These are phyloP conservation scores for Mycothermus thermophilus DNA, from an alignment of 495 filamentous ascomycete genomes.

Conservation along the genomic window DNA sequence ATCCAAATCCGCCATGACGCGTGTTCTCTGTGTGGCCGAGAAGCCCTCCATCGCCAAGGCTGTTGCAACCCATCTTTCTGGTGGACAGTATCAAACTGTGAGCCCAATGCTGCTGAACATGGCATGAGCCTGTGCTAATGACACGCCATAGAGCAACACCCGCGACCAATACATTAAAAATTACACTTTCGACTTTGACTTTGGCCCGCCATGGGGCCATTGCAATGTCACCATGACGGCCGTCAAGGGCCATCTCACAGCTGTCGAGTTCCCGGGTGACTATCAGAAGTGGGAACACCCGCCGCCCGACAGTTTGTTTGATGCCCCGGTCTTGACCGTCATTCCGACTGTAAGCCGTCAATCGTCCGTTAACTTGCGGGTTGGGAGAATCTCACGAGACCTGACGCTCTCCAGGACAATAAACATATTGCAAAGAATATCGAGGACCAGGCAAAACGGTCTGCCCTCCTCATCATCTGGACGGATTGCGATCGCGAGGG, in stretches of 20 bases:
- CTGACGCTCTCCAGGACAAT: conserved; percentile 45
- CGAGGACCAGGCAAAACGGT: conserved; percentile 52
- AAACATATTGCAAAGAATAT: conserved; percentile 76
- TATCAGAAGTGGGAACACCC: conserved; percentile 72
- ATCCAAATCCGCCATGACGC: too few species aligned
- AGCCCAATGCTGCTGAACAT: too few species aligned
- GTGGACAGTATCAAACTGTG: conserved; percentile 57
- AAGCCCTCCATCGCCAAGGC: conserved; percentile 95
- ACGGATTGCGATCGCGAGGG: conserved; percentile 98
- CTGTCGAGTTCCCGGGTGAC: conserved; percentile 51
- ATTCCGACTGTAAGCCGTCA: conserved; percentile 58
- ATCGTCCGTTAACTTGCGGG: too few species aligned
- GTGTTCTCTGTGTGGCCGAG: conserved; percentile 84
- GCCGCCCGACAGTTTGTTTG: conserved; percentile 65
- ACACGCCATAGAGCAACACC: conserved; percentile 42
- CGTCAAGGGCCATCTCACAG: conserved; percentile 74
- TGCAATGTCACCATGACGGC: conserved; percentile 85
- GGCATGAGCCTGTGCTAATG: too few species aligned
- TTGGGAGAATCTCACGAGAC: too few species aligned
- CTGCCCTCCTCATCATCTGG: conserved; percentile 78
- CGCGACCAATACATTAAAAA: conserved; percentile 77
- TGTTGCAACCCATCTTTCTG: conserved; percentile 76
- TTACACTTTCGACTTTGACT: conserved; percentile 81
- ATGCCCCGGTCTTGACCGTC: conserved; percentile 54
- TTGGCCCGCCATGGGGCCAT: conserved; percentile 64